phyloP scores from a whole-genome alignment of 2,329 filamentous ascomycete species.

The Aspergillus jensenii region DNA sequence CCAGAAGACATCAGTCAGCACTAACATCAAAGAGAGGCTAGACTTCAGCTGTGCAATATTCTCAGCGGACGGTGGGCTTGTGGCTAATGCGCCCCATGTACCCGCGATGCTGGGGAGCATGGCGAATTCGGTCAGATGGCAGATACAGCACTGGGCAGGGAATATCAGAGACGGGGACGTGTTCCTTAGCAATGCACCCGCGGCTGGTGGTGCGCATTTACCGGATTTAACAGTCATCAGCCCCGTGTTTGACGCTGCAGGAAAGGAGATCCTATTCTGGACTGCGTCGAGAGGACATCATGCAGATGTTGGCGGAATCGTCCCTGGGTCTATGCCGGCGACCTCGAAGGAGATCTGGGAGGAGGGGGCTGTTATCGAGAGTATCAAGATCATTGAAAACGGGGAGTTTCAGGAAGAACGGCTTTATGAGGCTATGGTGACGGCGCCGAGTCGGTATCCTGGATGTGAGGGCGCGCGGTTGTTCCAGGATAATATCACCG shows the following conservation, averaged over 20 bases:
- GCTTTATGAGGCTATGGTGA: conserved; percentile 68
- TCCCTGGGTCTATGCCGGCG: conserved; percentile 78
- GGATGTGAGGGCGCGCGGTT: conserved; percentile 78
- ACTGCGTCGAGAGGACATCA: conserved; percentile 79
- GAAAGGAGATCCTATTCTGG: conserved; percentile 75
- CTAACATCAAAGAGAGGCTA: conserved; percentile 80
- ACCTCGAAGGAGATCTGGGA: conserved; percentile 49
- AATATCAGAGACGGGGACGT: conserved; percentile 78
- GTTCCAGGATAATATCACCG: conserved; percentile 79
- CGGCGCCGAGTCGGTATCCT: conserved; percentile 70
- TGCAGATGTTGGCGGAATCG: conserved; percentile 80
- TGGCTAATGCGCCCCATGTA: conserved; percentile 70
- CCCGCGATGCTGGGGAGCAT: conserved; percentile 80
- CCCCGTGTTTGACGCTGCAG: conserved; percentile 67
- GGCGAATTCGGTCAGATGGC: conserved; percentile 78
- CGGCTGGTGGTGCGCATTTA: conserved; percentile 79
- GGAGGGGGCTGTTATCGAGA: conserved; percentile 49
- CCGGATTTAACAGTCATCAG: conserved; percentile 80
- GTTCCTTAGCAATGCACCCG: conserved; percentile 79
- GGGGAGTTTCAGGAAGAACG: conserved; percentile 76
- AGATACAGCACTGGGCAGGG: conserved; percentile 77
- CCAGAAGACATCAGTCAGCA: conserved; percentile 56
- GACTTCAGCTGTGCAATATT: conserved; percentile 84
- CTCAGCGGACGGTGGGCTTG: conserved; percentile 72
- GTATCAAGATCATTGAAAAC: conserved; percentile 67